Evolutionary conservation across 2,329 filamentous ascomycete species (phyloP).

Genomic region (Lachnellula hyalina): DNA sequence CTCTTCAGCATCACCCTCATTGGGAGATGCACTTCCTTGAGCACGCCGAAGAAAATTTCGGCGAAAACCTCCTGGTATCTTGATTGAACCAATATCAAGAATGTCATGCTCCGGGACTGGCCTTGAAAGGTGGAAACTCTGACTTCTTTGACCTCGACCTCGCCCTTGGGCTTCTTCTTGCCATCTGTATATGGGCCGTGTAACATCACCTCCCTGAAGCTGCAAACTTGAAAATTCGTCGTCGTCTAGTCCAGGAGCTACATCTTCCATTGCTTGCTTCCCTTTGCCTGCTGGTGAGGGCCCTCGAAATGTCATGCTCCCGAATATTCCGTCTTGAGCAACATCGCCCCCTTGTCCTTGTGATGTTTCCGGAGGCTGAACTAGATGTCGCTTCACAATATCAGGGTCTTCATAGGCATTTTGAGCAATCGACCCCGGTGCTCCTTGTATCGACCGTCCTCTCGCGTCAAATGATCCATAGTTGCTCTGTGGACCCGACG

Average conservation of each 20-base stretch:
- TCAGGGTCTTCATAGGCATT: constrained; percentile 81
- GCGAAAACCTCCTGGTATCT: constrained; percentile 88
- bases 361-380: constrained; percentile 58
- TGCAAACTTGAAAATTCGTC: constrained; percentile 92
- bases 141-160: constrained; percentile 66
- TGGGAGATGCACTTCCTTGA: constrained; percentile 56
- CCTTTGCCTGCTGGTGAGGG: constrained; percentile 29
- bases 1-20: constrained; percentile 31
- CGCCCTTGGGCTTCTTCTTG: constrained; percentile 69
- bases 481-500: constrained; percentile 55
- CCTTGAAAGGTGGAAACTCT: constrained; percentile 77
- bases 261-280: constrained; percentile 29
- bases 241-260: constrained; percentile 43
- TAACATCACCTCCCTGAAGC: constrained; percentile 91
- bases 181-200: constrained; percentile 93
- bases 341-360: constrained; percentile 21
- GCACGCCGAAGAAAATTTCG: constrained; percentile 80
- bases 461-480: constrained; percentile 83
- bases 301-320: constrained; percentile 34
- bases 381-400: constrained; percentile 83
- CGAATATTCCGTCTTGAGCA: constrained; percentile 21
- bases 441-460: constrained; percentile 41
- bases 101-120: constrained; percentile 75
- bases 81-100: constrained; percentile 83
- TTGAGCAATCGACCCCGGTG: constrained; percentile 40